phyloP scores from a whole-genome alignment of 345 rosid species.

The Kandelia obovata region DNA sequence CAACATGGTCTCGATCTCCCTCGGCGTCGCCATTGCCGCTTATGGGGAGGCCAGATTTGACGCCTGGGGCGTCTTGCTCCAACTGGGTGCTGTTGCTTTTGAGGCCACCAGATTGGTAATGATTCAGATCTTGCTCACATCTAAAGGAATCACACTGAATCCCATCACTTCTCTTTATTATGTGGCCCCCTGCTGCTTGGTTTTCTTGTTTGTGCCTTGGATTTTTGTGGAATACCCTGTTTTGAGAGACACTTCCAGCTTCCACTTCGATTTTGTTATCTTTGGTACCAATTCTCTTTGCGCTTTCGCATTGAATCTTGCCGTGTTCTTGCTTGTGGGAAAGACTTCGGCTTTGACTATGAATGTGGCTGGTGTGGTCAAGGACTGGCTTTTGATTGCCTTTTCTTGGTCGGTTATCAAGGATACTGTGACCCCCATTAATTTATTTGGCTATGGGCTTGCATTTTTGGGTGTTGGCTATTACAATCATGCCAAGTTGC shows the following conservation, averaged over 20 bases:
- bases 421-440: constrained; percentile 88
- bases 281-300: constrained; percentile 89
- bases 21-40: constrained; percentile 86
- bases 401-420: constrained; percentile 97
- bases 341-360: constrained; percentile 95
- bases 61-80: constrained; percentile 77
- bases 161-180: constrained; percentile 83
- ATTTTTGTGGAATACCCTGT: constrained; percentile 77
- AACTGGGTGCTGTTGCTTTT: constrained; percentile 87
- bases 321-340: constrained; percentile 91
- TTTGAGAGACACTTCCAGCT: constrained; percentile 69
- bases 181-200: constrained; percentile 87
- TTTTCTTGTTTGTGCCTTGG: constrained; percentile 79
- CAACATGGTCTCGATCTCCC: constrained; percentile 90
- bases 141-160: constrained; percentile 77
- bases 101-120: constrained; percentile 90
- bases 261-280: constrained; percentile 78
- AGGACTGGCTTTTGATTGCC: constrained; percentile 93
- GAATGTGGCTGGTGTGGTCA: constrained; percentile 98
- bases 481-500: constrained; percentile 85
- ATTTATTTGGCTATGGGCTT: constrained; percentile 80
- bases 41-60: constrained; percentile 95
- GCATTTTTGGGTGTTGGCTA: constrained; percentile 93
- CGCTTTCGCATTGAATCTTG: constrained; percentile 88
- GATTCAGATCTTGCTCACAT: constrained; percentile 85